Evolutionary conservation across 805 yeast genomes (phyloP), one percentile per base, ranked within the genome.

Genomic region (Candida verbasci): DNA sequence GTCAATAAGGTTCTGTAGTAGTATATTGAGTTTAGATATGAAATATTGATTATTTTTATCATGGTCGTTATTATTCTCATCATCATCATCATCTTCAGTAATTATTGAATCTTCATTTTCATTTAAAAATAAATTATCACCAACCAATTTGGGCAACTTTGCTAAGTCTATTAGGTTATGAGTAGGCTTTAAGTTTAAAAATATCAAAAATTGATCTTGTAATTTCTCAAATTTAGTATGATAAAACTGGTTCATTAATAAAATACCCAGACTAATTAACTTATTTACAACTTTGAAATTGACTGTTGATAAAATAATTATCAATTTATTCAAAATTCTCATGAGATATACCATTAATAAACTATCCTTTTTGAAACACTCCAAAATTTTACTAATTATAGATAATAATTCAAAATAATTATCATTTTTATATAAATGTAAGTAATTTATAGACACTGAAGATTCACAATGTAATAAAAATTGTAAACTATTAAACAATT

Each of bases 321-420:
- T 45, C 3, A 70, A 45, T 24, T 62, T 65, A 48, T 79, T 80
- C 12, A 73, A 52, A 11, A 80, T 52, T 35, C 63, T 62, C 29
- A 79, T 48, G 2, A 55, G 37, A 6, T 43, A 34, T 2, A 57
- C 44, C 17, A 53, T 40, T 16, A 56, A 34, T 3, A 50, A 34
- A 29, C 43, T 49, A 35, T 63, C 68, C 22, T 52, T 54, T 39
- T 47, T 50, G 31, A 40, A 48, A 2, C 31, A 16, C 6, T 39
- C 36, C 6, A 44, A 33, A 1, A 56, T 43, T n/a, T 41, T 40
- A 9, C 36, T 38, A 9, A 60, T 27, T 2, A 57, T 21, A 6
- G 36, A 39, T 10, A 54, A 34, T 11, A 63, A 12, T 14, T 44
- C 42, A 11, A 44, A 38, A 37, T 60, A 57, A 7, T 41, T 36